Base-by-base conservation (phyloP, 805 yeast species). In the Kuraishia piskuri region DNA sequence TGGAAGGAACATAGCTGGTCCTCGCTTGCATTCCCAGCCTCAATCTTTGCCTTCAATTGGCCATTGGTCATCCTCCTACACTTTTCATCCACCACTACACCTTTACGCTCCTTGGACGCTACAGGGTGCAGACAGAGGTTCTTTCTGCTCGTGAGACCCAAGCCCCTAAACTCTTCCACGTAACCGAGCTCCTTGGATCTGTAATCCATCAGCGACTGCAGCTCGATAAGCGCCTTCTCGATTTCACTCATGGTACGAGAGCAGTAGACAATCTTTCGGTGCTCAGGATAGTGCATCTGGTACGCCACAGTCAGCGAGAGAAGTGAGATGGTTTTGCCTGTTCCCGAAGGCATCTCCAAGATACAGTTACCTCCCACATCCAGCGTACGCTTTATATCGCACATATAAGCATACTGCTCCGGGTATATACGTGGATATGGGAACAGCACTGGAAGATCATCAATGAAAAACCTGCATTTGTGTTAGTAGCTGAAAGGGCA, bases 241-340 rank as follows among this genome's bases (percentile, higher is more conserved):
- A 94, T 94, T 72, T 94, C 99, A 10, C 97, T 89, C 98, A 94
- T 94, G 36, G 99, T 94, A 78, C 99, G 98, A 4, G 99, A 94
- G 69, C 99, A 94, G 70, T 94, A 94, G 6, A 94, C 89, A 59
- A 94, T 84, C 75, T 92, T 94, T 19, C 96, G 73, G 64, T 90
- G 96, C 63, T 92, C 97, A 9, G 97, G 96, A 66, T 92, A 91
- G 64, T 69, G 74, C 88, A 89, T 83, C 67, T 94, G 99, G 68
- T 94, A 94, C 14, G 99, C 96, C 49, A 94, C 90, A 0, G 98
- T 90, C 48, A 94, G 71, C 0, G 98, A 90, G 26, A 94, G 74
- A 65, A 94, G 75, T 0, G 98, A 90, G 2, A 94, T 88, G 44
- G 99, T 94, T 67, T 94, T 94, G 47, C 99, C 99, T 2, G 99